Evolutionary conservation across 805 yeast genomes (phyloP), one percentile per base, ranked within the genome.

Genomic region (Suhomyces pyralidae): DNA sequence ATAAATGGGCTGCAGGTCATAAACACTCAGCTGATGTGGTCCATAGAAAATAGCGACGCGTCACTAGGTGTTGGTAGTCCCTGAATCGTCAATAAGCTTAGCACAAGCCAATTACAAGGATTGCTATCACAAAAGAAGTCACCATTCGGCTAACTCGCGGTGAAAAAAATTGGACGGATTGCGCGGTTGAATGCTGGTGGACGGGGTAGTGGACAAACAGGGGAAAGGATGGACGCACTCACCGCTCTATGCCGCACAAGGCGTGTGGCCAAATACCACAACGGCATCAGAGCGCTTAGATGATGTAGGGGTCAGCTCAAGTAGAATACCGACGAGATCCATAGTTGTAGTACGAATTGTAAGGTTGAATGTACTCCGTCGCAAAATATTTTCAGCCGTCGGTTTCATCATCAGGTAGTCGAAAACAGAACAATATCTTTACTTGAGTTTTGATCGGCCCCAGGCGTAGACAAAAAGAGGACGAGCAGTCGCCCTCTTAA

Each of bases 371-470:
- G 15, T 7, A 32, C 36, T 32, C 12, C 36, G 36, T 32, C 24
- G 43, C 45, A 42, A 42, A 22, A 22, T 22, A 22, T 42, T 42
- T 42, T 24, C 45, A 42, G 30, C 30, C n/a, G 49, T 36, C 22
- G 20, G 36, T 36, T 36, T 46, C 49, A 32, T 36, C 49, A 46
- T 20, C 49, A 17, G 28, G 49, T 46, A 28, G 19, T 30, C 48
- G 17, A 45, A 32, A 45, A 26, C 48, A 45, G 48, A 45, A 45
- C 40, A 45, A 45, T 28, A 28, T 46, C 49, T 40, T 46, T 44
- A 46, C 49, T 17, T 46, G 28, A 38, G 49, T 46, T 46, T 46
- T 46, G 49, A 46, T 46, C 49, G 49, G 22, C 43, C 49, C 32
- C 38, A 15, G 49, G 42, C 42, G 42, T 46, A 32, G 20, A 26